Evolutionary conservation across 176 grass and related monocot genomes (phyloP), one percentile per base, ranked within the genome.

Genomic region (Oryza coarctata): DNA sequence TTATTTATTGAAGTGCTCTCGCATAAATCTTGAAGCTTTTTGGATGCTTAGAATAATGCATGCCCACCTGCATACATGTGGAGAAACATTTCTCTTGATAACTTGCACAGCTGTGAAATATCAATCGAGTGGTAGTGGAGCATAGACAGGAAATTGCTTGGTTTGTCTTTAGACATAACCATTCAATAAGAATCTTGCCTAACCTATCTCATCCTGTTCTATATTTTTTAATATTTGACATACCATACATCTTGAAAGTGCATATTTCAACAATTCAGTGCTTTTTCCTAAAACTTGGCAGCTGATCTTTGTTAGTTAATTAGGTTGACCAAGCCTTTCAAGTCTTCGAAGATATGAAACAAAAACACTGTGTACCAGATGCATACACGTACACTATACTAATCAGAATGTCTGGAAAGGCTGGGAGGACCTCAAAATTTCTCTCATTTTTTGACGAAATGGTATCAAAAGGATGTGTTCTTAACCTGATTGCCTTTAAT

Each of bases 291-390:
- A 68, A 49, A 29, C 38, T 43, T 52, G 20, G 65, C 58, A 65
- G 64, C 70, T 85, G 62, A 78, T 50, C 32, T 82, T 75, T 82
- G 28, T 70, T 79, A 68, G 5, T 84, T 88, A 77, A 87, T 32
- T 87, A 95, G 96, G 83, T 95, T 82, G 80, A 95, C 43, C 67
- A 95, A 79, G 93, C 85, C 66, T 94, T 89, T 82, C 85, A 88
- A 83, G 93, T 98, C n/a, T 95, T 98, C 71, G 89, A 93, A 68
- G 93, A 98, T 86, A 98, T 98, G 96, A 98, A 95, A 88, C 83
- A 82, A 29, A 91, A 90, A n/a, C 71, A 86, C 39, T 93, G 87
- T 78, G 80, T 90, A 30, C 89, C 93, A 3, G 96, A 99, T 88
- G 85, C 89, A 73, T 95, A 95, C 76, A 95, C 93, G 50, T 99